phyloP scores from a whole-genome alignment of 768 basidiomycete species.

The Hericium rajendrae region DNA sequence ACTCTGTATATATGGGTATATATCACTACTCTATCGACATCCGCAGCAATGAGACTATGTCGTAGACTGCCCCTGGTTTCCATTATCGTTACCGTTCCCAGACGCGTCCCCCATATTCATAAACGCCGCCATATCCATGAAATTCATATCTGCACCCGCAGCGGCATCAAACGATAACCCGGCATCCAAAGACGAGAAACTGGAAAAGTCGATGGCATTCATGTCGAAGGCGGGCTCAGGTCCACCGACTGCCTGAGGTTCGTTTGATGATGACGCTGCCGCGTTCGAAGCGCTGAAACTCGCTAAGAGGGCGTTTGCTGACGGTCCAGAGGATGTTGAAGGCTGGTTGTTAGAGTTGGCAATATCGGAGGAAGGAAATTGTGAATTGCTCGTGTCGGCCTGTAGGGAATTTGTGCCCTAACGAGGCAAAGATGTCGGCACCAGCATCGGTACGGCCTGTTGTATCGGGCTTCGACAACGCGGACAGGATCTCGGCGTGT shows the following conservation, averaged over 20 bases:
- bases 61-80: not conserved
- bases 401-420: not conserved
- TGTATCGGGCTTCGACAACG: not conserved
- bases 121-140: conserved; percentile 47
- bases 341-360: conserved; percentile 1
- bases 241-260: conserved; percentile 2
- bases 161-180: conserved; percentile 36
- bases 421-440: not conserved
- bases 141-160: conserved; percentile 32
- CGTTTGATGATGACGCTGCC: conserved; percentile 15
- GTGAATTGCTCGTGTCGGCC: not conserved
- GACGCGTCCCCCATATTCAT: conserved; percentile 28
- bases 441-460: no score
- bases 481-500: not conserved
- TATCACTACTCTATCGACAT: no score
- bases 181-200: conserved; percentile 23
- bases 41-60: no score
- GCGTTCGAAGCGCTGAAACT: conserved; percentile 32
- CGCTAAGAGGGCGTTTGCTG: conserved; percentile 19
- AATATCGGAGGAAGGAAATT: not conserved
- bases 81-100: not conserved
- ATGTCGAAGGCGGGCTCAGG: conserved; percentile 36
- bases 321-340: conserved; percentile 4
- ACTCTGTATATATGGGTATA: no score
- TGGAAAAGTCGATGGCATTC: conserved; percentile 19